phyloP scores from a whole-genome alignment of 2,329 filamentous ascomycete species.

The Pseudohalonectria lignicola region DNA sequence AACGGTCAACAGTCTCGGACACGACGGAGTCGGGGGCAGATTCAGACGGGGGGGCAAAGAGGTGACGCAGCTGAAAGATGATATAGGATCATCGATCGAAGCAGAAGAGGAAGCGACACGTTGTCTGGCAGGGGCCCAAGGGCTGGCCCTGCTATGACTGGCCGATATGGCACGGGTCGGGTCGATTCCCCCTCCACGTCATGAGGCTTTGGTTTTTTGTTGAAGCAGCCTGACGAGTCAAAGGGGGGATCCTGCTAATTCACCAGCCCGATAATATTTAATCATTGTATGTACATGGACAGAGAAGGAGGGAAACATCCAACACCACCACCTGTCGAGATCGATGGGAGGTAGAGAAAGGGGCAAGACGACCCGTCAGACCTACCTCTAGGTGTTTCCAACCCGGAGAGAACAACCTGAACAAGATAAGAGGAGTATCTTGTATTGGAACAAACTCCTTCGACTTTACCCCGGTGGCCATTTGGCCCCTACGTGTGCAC shows the following conservation, averaged over 20 bases:
- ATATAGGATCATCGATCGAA: slow-evolving; percentile 6
- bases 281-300: slow-evolving; percentile 3
- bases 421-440: too few species aligned
- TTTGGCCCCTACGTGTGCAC: too few species aligned
- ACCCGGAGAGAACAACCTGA: too few species aligned
- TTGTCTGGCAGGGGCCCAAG: not conserved
- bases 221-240: not conserved
- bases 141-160: not conserved
- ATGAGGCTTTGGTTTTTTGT: not conserved
- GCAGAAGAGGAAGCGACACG: not conserved
- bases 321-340: too few species aligned
- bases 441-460: not conserved
- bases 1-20: too few species aligned
- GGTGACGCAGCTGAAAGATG: slow-evolving; percentile 1
- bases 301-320: not conserved
- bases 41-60: slow-evolving; percentile 6
- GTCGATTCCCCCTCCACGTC: not conserved
- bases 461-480: too few species aligned
- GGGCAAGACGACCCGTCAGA: too few species aligned
- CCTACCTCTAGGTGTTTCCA: too few species aligned
- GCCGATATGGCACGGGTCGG: not conserved
- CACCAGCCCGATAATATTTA: slow-evolving; percentile 4
- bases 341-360: too few species aligned
- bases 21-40: too few species aligned
- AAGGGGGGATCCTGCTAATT: slow-evolving; percentile 1